Evolutionary conservation across 2,329 filamentous ascomycete genomes (phyloP), one percentile per base, ranked within the genome.

Genomic region (Thielaviopsis punctulata): DNA sequence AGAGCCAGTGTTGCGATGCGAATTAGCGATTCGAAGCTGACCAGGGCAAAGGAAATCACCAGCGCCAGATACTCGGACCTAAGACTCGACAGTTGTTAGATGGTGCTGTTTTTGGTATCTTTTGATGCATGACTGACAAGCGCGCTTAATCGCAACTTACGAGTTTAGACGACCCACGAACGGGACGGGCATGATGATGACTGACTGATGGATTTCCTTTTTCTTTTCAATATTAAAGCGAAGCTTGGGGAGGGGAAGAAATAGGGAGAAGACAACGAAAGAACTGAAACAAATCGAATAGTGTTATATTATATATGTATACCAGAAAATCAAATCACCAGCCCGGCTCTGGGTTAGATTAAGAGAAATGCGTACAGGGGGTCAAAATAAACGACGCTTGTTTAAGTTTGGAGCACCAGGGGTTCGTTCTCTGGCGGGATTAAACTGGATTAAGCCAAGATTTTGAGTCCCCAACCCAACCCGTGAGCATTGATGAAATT

Each of bases 51-150:
- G 7, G 90, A 96, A 52, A 81, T 80, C 46, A 92, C 68, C 44
- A 98, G 77, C 39, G 89, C 87, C 57, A 93, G 68, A 69, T 96
- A 96, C 69, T 98, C 89, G 66, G 76, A 76, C 65, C 84, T 88
- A 58, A 18, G 22, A 21, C 23, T 47, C 36, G 5, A 9, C 50
- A 46, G 36, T 27, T 51, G 27, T 47, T 52, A 23, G 19, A 55
- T 53, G 4, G 48, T 49, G 52, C 60, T 57, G 49, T 59, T 54
- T 45, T 47, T 30, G 18, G 39, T 56, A 50, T 58, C 54, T 45
- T 57, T 57, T 25, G 52, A n/a, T 46, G n/a, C n/a, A n/a, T n/a
- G n/a, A n/a, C n/a, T n/a, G n/a, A n/a, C n/a, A n/a, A n/a, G n/a
- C n/a, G n/a, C n/a, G n/a, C n/a, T n/a, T n/a, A n/a, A n/a, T n/a